These are phyloP conservation scores for Arthroderma uncinatum DNA, from an alignment of 2,329 filamentous ascomycete genomes.

Conservation along the genomic window DNA sequence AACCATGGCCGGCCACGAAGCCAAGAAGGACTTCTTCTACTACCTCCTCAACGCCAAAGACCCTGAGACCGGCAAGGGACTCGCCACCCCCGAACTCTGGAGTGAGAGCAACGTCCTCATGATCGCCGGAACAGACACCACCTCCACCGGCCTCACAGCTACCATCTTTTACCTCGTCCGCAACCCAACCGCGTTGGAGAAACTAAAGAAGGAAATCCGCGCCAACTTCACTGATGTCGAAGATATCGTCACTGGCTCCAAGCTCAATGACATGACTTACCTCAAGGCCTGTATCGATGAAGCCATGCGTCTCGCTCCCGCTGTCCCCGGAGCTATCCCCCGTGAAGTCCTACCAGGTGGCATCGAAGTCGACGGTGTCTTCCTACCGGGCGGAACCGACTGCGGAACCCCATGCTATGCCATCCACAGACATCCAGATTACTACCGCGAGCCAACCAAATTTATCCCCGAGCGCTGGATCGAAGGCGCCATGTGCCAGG, in stretches of 20 bases:
- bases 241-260: constrained; percentile 26
- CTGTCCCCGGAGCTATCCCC: constrained; percentile 20
- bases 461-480: constrained; percentile 31
- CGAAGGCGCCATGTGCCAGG: constrained; percentile 13
- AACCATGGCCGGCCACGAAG: constrained; percentile 21
- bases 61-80: constrained; percentile 35
- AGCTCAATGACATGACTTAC: constrained; percentile 28
- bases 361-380: constrained; percentile 23
- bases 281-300: constrained; percentile 36
- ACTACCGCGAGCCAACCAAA: constrained; percentile 23
- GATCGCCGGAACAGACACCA: constrained; percentile 38
- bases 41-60: constrained; percentile 39
- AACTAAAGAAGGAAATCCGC: constrained; percentile 26
- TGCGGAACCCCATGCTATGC: constrained; percentile 26
- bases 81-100: constrained; percentile 38
- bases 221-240: constrained; percentile 25
- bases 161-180: constrained; percentile 32
- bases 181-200: constrained; percentile 23
- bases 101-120: constrained; percentile 41
- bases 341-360: constrained; percentile 24
- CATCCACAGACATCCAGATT: constrained; percentile 25
- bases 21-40: constrained; percentile 40
- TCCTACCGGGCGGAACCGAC: constrained; percentile 23
- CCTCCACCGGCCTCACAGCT: constrained; percentile 29
- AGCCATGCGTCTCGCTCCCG: constrained; percentile 25